Conservation (phyloP, 306 rosid species). For the Spatholobus suberectus region DNA sequence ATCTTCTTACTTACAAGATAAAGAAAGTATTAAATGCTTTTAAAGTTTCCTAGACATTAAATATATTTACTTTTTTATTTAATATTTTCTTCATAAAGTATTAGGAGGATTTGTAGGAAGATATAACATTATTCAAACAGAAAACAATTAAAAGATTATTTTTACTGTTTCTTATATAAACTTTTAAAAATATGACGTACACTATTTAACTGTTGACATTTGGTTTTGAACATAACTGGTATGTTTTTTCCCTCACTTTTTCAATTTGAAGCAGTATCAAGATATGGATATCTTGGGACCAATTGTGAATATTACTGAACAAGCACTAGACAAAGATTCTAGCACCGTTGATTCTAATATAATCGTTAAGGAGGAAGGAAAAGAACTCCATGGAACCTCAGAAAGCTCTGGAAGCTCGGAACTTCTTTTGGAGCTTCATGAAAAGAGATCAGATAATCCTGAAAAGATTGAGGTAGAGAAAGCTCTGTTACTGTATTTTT, state of each 20-base stretch:
- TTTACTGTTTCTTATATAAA: neutral
- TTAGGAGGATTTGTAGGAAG: neutral
- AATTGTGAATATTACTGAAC: constrained; percentile 34
- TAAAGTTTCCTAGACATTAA: neutral
- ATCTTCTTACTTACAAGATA: neutral
- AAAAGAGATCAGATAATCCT: constrained; percentile 38
- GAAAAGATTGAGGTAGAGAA: constrained; percentile 50
- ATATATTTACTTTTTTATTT: no score
- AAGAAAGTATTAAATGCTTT: neutral
- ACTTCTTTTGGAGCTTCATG: constrained; percentile 42
- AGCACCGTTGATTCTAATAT: constrained; percentile 34
- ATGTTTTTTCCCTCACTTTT: neutral
- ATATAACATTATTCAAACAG: neutral
- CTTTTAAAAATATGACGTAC: no score
- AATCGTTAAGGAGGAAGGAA: constrained; percentile 42
- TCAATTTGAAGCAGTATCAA: constrained; percentile 41
- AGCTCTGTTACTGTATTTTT: constrained; percentile 21
- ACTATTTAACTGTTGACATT: constrained; percentile 9
- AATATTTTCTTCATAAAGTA: neutral
- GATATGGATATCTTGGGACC: constrained; percentile 36
- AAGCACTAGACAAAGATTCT: constrained; percentile 26
- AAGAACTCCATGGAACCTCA: constrained; percentile 33
- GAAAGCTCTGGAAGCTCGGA: constrained; percentile 44
- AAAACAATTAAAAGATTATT: neutral
- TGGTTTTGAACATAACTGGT: constrained; percentile 27